Percentiles rank a stretch among this genome's conserved stretches.
Evolutionary conservation across 1,284 basidiomycete genomes (phyloP).

Genomic region (Erythrobasidium hasegawianum): DNA sequence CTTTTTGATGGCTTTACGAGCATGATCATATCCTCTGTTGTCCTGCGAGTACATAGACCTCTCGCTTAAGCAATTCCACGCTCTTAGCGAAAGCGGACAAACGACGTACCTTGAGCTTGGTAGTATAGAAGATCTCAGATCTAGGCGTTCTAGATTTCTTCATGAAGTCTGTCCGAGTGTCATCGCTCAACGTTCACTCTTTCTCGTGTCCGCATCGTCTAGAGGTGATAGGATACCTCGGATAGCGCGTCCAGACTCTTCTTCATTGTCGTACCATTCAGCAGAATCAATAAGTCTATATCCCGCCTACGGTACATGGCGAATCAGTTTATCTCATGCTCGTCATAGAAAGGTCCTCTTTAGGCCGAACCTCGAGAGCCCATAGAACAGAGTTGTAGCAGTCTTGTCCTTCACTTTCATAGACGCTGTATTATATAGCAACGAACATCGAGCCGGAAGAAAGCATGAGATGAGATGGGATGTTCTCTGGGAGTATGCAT

Average conservation of each 20-base stretch:
- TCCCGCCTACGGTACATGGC: conserved; percentile 21
- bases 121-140: conserved; percentile 56
- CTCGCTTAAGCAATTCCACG: too few species aligned
- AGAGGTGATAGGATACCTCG: conserved; percentile 21
- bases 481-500: too few species aligned
- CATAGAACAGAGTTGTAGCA: conserved; percentile 37
- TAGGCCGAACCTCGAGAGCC: conserved; percentile 29
- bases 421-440: conserved; percentile 9
- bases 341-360: not conserved
- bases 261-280: conserved; percentile 37
- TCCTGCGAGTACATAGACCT: not conserved
- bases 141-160: conserved; percentile 62
- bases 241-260: conserved; percentile 32
- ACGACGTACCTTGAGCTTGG: conserved; percentile 34
- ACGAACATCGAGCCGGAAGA: too few species aligned
- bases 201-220: too few species aligned
- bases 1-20: conserved; percentile 26
- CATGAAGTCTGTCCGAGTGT: conserved; percentile 50
- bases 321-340: not conserved
- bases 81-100: too few species aligned
- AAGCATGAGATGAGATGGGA: too few species aligned
- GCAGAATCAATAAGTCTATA: conserved; percentile 35
- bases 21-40: conserved; percentile 36
- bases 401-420: conserved; percentile 31
- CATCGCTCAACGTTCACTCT: too few species aligned